Evolutionary conservation across 345 rosid genomes (phyloP).

Genomic region (Psidium guajava): DNA sequence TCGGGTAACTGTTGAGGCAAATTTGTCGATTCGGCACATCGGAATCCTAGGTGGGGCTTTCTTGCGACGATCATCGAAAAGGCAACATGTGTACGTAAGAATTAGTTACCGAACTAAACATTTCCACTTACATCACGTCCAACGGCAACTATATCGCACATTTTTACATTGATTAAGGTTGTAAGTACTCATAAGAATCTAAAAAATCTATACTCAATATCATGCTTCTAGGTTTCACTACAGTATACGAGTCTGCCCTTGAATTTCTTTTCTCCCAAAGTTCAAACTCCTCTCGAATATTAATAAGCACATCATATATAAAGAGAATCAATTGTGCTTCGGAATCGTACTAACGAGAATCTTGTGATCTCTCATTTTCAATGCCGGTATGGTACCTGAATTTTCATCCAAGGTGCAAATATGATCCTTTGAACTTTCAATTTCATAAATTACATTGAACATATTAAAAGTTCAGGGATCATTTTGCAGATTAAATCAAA

Average conservation of each 20-base stretch:
- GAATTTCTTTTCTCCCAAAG: background rate
- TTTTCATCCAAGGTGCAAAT: too few relatives aligned
- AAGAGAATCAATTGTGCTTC: background rate
- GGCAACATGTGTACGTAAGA: background rate
- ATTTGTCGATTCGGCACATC: background rate
- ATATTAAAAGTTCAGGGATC: too few relatives aligned
- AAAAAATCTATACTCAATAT: background rate
- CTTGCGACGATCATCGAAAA: background rate
- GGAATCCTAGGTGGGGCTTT: background rate
- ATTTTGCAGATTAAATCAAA: too few relatives aligned
- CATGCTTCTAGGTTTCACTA: background rate
- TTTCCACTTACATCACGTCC: background rate
- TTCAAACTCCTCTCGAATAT: background rate
- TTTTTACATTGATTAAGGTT: background rate
- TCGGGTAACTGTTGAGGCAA: background rate
- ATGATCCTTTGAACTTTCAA: too few relatives aligned
- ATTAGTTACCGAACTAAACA: background rate
- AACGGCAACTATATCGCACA: background rate
- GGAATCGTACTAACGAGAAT: background rate
- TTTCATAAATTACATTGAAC: too few relatives aligned
- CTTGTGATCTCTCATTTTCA: background rate
- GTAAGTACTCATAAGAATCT: background rate
- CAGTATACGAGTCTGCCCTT: background rate
- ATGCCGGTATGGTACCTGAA: background rate
- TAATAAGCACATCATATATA: background rate